These are phyloP conservation scores for Citrus mangshanensis DNA, from an alignment of 345 rosid species.

Conservation along the genomic window DNA sequence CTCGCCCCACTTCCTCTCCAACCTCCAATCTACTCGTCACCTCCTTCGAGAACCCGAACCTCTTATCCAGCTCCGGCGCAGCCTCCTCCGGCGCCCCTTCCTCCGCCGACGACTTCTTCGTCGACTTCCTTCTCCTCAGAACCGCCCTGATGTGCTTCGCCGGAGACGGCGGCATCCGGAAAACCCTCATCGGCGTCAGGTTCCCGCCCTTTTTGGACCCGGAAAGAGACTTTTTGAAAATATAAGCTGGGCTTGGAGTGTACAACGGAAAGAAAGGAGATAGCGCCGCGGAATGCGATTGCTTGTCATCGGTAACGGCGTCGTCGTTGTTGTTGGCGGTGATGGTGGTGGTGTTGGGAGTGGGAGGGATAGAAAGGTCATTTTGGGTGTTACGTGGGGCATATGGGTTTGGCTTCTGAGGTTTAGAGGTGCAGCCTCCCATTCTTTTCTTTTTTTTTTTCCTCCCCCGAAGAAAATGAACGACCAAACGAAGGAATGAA, in stretches of 20 bases:
- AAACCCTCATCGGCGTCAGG: slow-evolving; percentile 67
- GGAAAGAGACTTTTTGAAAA: slow-evolving; percentile 50
- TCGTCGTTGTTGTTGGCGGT: background rate
- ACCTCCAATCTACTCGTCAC: slow-evolving; percentile 58
- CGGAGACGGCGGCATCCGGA: slow-evolving; percentile 81
- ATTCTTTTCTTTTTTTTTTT: slow-evolving; percentile 10
- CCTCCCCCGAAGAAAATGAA: too few relatives aligned
- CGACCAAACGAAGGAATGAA: too few relatives aligned
- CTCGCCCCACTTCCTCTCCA: slow-evolving; percentile 91
- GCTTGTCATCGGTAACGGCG: slow-evolving; percentile 11
- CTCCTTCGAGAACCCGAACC: slow-evolving; percentile 87
- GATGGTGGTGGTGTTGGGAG: slow-evolving; percentile 7
- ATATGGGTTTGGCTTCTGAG: slow-evolving; percentile 63
- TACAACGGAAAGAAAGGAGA: slow-evolving; percentile 54
- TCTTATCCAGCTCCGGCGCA: slow-evolving; percentile 68
- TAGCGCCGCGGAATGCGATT: slow-evolving; percentile 20
- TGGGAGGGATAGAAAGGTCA: slow-evolving; percentile 32
- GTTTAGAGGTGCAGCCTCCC: slow-evolving; percentile 81
- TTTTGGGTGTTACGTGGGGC: slow-evolving; percentile 35
- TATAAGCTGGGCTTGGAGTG: slow-evolving; percentile 71
- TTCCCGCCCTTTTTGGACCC: slow-evolving; percentile 27
- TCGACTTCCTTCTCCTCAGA: slow-evolving; percentile 50
- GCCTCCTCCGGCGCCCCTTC: slow-evolving; percentile 37
- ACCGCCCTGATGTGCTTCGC: slow-evolving; percentile 86
- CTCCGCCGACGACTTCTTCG: slow-evolving; percentile 36